Percentiles rank a stretch among this genome's conserved stretches.
phyloP scores from a whole-genome alignment of 345 rosid species.

The Corchorus capsularis region DNA sequence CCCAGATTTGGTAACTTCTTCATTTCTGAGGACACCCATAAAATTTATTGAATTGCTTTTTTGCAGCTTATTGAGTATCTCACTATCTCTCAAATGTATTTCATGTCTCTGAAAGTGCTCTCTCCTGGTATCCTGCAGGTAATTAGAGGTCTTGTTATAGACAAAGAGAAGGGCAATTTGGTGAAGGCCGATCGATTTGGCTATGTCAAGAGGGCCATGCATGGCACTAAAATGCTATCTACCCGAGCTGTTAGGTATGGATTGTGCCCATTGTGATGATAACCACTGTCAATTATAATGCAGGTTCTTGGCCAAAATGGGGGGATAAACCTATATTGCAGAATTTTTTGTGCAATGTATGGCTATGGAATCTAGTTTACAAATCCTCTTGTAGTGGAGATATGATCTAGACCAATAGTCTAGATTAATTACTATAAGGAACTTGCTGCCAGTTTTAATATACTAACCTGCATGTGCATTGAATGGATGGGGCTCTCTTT shows the following conservation, averaged over 20 bases:
- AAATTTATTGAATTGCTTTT: background rate
- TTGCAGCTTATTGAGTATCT: background rate
- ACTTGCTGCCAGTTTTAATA: background rate
- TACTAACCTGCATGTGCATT: slow-evolving; percentile 2
- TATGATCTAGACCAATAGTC: background rate
- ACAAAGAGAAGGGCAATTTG: slow-evolving; percentile 92
- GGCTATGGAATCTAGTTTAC: background rate
- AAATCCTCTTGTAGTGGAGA: background rate
- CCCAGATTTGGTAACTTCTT: slow-evolving; percentile 67
- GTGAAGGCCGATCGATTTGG: slow-evolving; percentile 99
- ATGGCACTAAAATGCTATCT: slow-evolving; percentile 87
- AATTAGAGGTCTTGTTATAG: slow-evolving; percentile 95
- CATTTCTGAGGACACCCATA: slow-evolving; percentile 20
- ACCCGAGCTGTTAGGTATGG: slow-evolving; percentile 81
- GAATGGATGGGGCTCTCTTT: background rate
- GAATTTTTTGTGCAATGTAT: background rate
- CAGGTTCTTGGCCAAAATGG: no score
- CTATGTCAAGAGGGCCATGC: slow-evolving; percentile 93
- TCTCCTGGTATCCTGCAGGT: slow-evolving; percentile 43
- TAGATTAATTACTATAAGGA: slow-evolving; percentile 1
- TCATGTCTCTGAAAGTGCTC: background rate
- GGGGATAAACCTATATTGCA: background rate
- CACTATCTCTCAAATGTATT: background rate
- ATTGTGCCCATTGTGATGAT: slow-evolving; percentile 14
- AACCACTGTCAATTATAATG: background rate